phyloP scores from a whole-genome alignment of 2,329 filamentous ascomycete genomes.

The Fusarium proliferatum region DNA sequence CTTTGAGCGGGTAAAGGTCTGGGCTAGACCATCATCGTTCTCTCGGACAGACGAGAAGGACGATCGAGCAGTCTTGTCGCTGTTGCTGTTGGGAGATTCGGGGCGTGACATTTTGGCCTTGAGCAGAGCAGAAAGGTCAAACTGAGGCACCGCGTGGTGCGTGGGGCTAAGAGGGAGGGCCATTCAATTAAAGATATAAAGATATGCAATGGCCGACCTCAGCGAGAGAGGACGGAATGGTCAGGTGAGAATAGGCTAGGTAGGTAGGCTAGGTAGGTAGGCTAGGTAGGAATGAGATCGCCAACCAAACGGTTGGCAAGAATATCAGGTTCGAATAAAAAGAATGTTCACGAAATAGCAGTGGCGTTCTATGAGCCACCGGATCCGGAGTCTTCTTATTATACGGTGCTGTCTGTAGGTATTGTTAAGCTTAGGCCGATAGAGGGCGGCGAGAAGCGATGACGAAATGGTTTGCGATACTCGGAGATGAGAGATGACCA shows the following conservation, averaged over 20 bases:
- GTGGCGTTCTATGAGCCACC: slow-evolving; percentile 39
- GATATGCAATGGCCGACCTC: slow-evolving; percentile 37
- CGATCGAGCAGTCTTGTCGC: slow-evolving; percentile 58
- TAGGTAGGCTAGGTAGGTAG: not conserved
- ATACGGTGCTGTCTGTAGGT: not conserved
- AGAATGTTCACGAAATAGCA: slow-evolving; percentile 22
- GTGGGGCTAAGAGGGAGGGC: slow-evolving; percentile 47
- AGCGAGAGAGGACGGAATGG: slow-evolving; percentile 19
- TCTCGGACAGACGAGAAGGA: slow-evolving; percentile 73
- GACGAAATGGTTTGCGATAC: slow-evolving; percentile 31
- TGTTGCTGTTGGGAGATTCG: slow-evolving; percentile 49
- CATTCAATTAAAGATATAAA: slow-evolving; percentile 44
- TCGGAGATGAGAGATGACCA: slow-evolving; percentile 14
- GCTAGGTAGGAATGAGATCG: slow-evolving; percentile 22
- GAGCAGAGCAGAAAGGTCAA: slow-evolving; percentile 50
- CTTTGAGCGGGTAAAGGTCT: slow-evolving; percentile 73
- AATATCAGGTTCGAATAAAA: slow-evolving; percentile 11
- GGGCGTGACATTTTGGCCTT: slow-evolving; percentile 54
- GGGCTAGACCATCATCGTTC: slow-evolving; percentile 67
- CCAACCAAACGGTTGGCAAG: slow-evolving; percentile 41
- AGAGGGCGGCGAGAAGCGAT: slow-evolving; percentile 29
- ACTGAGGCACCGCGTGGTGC: slow-evolving; percentile 51
- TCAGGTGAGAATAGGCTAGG: not conserved
- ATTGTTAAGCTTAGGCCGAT: slow-evolving; percentile 20
- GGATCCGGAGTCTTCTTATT: slow-evolving; percentile 33